A percentile compares a stretch with the other conserved stretches of the same genome.
phyloP scores from a whole-genome alignment of 805 yeast genomes.

The Candida palmyrensis region DNA sequence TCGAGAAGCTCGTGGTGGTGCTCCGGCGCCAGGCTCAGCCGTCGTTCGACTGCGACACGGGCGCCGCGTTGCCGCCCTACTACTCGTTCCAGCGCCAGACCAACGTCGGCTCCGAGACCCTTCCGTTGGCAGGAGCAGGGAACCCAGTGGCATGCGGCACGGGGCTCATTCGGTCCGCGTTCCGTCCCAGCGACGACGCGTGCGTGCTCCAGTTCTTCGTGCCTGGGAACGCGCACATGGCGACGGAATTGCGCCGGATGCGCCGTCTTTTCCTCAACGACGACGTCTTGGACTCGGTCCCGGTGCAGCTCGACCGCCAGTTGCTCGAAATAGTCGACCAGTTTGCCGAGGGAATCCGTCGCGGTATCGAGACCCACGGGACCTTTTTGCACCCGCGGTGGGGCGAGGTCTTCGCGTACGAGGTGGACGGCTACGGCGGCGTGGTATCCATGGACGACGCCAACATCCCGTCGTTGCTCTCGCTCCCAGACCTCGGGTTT shows the following conservation, averaged over 20 bases:
- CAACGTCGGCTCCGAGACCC: constrained; percentile 73
- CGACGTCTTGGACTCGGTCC: constrained; percentile 1
- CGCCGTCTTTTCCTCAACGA: constrained; percentile 15
- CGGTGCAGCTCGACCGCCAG: constrained; percentile 5
- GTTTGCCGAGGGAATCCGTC: constrained; percentile 39
- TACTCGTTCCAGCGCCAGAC: constrained; percentile 75
- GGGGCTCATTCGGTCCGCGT: constrained; percentile 75
- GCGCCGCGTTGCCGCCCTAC: constrained; percentile 42
- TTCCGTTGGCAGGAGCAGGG: constrained; percentile 74
- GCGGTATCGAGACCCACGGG: constrained; percentile 61
- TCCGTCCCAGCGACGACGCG: constrained; percentile 87
- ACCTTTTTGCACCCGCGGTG: constrained; percentile 59
- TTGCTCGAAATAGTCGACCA: constrained; percentile 19
- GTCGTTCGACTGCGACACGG: constrained; percentile 48
- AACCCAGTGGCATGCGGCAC: constrained; percentile 72
- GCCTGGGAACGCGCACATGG: constrained; percentile 79
- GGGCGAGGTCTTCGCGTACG: constrained; percentile 83
- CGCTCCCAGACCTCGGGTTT: constrained; percentile 78
- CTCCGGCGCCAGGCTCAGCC: constrained; percentile 58
- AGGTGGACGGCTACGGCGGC: constrained; percentile 84
- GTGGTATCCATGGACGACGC: constrained; percentile 82
- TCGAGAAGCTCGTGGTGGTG: constrained; percentile 45
- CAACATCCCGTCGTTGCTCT: constrained; percentile 74
- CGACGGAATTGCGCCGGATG: constrained; percentile 51
- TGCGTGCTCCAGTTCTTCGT: constrained; percentile 74